Base-by-base conservation (phyloP, 805 yeast species). In the Candida saitoana region DNA sequence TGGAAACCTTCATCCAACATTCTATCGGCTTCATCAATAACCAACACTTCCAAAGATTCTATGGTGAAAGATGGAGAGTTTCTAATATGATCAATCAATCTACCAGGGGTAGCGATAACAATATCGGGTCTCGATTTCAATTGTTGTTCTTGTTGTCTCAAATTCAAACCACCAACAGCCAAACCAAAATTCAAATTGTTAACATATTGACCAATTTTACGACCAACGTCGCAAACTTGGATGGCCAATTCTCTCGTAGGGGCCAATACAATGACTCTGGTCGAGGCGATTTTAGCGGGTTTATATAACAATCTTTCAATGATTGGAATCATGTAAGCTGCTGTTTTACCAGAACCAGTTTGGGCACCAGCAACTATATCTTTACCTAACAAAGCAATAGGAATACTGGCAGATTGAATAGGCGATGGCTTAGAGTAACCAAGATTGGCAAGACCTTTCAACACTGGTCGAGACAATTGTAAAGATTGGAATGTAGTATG, bases 1-100 rank as follows among this genome's bases (percentile, higher is more conserved):
- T 90, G 96, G 79, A 93, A 93, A 58, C 99, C 99, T 67, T 93
- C 99, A 62, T 93, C 99, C 53, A 93, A 76, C 98, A 93, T 93
- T 71, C 99, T 82, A 74, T 93, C 99, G 46, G 99, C 99, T 71
- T 93, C 99, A 71, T 93, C 99, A 52, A 93, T 76, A 22, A 93
- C 95, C 54, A 93, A 71, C 41, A 93, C 86, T 68, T 93, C 99
- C 38, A 93, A 93, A 25, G 82, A 74, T 51, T 93, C 98, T 37
- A 89, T 95, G 38, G 81, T 80, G 62, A 93, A 93, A 40, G 93
- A 84, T 5, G 96, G 88, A 5, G 98, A 90, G 68, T 93, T 93
- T 59, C 98, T 76, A 43, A 93, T 80, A 66, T 93, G 99, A 65
- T 93, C 99, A 57, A 93, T 93, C 51, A 93, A 84, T 71, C 99